These are phyloP conservation scores for Salvia miltiorrhiza DNA, from an alignment of 257 asterid species.

Conservation along the genomic window DNA sequence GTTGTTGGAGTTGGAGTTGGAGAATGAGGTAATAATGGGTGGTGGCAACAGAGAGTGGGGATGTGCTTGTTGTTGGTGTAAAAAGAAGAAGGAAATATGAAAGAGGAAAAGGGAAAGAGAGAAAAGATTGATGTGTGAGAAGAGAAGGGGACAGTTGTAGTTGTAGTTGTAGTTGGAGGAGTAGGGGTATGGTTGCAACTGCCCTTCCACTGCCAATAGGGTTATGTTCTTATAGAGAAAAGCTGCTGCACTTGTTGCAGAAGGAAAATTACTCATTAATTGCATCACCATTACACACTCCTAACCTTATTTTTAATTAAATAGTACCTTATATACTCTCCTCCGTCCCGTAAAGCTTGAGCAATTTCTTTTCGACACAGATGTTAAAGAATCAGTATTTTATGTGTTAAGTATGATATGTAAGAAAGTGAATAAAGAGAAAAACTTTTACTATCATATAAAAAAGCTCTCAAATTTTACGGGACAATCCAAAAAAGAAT, in stretches of 20 bases:
- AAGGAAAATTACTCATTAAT: constrained; percentile 1
- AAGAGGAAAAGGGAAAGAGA: not conserved
- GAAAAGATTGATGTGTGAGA: not conserved
- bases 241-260: constrained; percentile 30
- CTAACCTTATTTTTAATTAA: no score
- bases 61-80: constrained; percentile 12
- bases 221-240: constrained; percentile 22
- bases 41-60: no score
- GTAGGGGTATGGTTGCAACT: constrained; percentile 26
- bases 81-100: not conserved
- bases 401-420: no score
- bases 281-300: no score
- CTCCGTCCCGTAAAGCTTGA: no score
- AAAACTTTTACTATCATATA: no score
- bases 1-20: not conserved
- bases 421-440: no score
- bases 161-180: not conserved
- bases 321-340: no score
- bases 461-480: no score
- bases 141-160: not conserved
- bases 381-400: no score
- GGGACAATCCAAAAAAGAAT: no score
- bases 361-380: no score
- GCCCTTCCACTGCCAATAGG: constrained; percentile 30
- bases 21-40: constrained; percentile 13